Evolutionary conservation across 2,329 filamentous ascomycete species (phyloP).

Genomic region (Coniochaeta sp.): DNA sequence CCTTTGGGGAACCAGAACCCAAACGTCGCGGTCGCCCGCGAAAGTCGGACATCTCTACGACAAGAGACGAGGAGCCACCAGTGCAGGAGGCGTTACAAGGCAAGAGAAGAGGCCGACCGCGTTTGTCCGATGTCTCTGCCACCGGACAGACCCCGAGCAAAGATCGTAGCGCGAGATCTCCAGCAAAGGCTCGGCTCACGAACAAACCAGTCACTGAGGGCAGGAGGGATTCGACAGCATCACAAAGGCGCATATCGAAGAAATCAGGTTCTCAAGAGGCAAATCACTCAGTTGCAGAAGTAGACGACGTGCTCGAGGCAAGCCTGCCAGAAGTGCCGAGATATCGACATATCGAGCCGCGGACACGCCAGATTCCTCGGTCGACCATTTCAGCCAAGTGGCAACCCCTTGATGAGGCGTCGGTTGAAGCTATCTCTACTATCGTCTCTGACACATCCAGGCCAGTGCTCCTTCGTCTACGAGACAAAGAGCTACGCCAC

Average conservation of each 20-base stretch:
- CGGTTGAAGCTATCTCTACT: conserved; percentile 45
- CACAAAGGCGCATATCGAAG: background rate
- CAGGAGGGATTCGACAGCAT: background rate
- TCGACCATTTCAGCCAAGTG: conserved; percentile 63
- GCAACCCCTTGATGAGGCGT: conserved; percentile 46
- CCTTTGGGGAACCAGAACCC: conserved; percentile 6
- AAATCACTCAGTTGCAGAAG: background rate
- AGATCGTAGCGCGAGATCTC: background rate
- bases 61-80: background rate
- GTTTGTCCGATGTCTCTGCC: background rate
- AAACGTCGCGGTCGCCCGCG: conserved; percentile 10
- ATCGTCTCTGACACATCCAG: conserved; percentile 53
- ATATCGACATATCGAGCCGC: conserved; percentile 44
- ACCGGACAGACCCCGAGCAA: background rate
- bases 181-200: background rate
- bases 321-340: conserved; percentile 9
- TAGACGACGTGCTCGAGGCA: conserved; percentile 8
- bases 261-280: background rate
- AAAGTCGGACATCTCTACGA: conserved; percentile 1
- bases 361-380: conserved; percentile 47
- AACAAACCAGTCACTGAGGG: background rate
- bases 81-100: background rate
- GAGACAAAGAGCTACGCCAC: conserved; percentile 37
- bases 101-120: background rate
- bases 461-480: conserved; percentile 52